Conservation (phyloP, 2,329 filamentous ascomycete genomes). For the Phaeophleospora eucalypticola region DNA sequence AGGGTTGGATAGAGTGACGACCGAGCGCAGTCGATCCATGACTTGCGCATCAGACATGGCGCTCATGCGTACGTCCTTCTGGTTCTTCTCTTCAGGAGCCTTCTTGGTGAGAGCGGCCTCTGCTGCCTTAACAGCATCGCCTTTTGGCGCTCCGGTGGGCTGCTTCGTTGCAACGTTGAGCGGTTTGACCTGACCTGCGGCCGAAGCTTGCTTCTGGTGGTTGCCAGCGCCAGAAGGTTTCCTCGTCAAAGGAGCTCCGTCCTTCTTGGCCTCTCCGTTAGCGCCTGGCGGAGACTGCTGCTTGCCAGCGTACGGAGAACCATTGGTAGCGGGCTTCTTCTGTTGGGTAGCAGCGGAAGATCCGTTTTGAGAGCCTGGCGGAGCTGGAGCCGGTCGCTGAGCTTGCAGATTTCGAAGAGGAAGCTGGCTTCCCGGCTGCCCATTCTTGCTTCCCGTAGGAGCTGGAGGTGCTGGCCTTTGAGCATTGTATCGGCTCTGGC, state of each 20-base stretch:
- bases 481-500: slow-evolving; percentile 72
- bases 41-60: slow-evolving; percentile 97
- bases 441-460: slow-evolving; percentile 27
- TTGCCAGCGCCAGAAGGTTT: slow-evolving; percentile 27
- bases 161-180: slow-evolving; percentile 49
- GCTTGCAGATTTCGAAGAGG: slow-evolving; percentile 55
- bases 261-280: slow-evolving; percentile 22
- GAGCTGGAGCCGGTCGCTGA: slow-evolving; percentile 54
- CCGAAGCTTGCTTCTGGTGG: slow-evolving; percentile 24
- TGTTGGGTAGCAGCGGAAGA: slow-evolving; percentile 16
- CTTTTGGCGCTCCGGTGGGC: slow-evolving; percentile 46
- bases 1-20: slow-evolving; percentile 92
- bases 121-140: slow-evolving; percentile 79
- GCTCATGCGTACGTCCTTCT: slow-evolving; percentile 95
- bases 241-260: slow-evolving; percentile 26
- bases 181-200: slow-evolving; percentile 44
- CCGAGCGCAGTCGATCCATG: slow-evolving; percentile 90
- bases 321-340: slow-evolving; percentile 25
- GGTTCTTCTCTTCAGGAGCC: slow-evolving; percentile 66
- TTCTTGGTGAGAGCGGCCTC: slow-evolving; percentile 78
- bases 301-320: slow-evolving; percentile 27
- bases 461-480: slow-evolving; percentile 67
- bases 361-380: slow-evolving; percentile 31
- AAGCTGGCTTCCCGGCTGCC: slow-evolving; percentile 23
- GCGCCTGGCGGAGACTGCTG: slow-evolving; percentile 17